Base-by-base conservation (phyloP, 257 asterid genomes). In the Solanum phureja region DNA sequence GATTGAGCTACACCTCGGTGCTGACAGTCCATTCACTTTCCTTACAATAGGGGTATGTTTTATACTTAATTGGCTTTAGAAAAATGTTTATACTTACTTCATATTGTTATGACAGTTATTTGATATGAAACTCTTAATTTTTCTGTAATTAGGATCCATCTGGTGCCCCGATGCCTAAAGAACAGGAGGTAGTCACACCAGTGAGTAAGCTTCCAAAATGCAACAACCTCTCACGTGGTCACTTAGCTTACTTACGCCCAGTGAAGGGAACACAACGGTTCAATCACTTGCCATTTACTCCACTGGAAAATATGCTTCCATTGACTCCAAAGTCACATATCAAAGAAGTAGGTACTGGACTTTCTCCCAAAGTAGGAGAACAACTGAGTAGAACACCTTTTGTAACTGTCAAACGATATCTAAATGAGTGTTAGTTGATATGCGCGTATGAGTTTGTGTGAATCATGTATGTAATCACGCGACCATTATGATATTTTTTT, bases 1-100 rank as follows among this genome's bases (percentile, higher is more conserved):
- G 93, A 93, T 96, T n/a, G 99, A 96, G 87, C 91, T 92, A 87
- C 91, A 96, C 89, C 93, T 96, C 35, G 94, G 93, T 1, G 92
- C 92, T 37, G 96, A 92, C 49, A 93, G 92, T 64, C 93, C 92
- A 11, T 96, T 96, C 87, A 90, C 92, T 18, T 94, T 92, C 90
- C 98, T 94, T 87, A 92, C 84, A 79, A 93, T 93, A 86, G 94
- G 94, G 94, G 98, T 94, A 89, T 49, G 87, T 29, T n/a, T 52
- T 19, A 44, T 68, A 38, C 79, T 60, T 82, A 35, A 29, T 18
- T 66, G 38, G 16, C 13, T 27, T 76, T 23, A 64, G 42, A 24
- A 3, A 2, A 34, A 62, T 24, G n/a, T 56, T 18, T 27, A 23
- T 34, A 24, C 29, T 66, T 9, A 29, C 14, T 35, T 77, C 35